These are phyloP conservation scores for Pichia sporocuriosa DNA, from an alignment of 805 yeast genomes.

Conservation along the genomic window DNA sequence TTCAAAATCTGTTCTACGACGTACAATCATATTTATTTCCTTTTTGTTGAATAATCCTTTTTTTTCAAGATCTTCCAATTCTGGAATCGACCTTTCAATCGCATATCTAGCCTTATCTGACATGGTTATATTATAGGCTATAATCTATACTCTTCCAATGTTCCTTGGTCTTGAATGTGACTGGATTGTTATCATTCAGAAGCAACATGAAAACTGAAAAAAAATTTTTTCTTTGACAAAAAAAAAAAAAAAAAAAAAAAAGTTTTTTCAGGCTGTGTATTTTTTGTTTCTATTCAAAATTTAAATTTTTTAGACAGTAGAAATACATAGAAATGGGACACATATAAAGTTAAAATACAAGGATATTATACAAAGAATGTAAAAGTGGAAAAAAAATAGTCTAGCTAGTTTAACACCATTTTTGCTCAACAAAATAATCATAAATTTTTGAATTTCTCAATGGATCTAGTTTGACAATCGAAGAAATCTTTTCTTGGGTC, in stretches of 20 bases:
- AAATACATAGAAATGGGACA: too few species aligned
- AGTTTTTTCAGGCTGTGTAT: background rate
- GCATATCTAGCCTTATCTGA: conserved; percentile 43
- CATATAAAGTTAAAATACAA: conserved; percentile 1
- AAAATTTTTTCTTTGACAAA: background rate
- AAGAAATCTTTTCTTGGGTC: conserved; percentile 81
- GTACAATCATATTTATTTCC: conserved; percentile 80
- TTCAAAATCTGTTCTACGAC: conserved; percentile 92
- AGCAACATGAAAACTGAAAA: too few species aligned
- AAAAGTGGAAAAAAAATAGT: background rate
- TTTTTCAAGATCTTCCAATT: conserved; percentile 77
- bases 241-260: background rate
- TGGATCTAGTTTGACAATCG: conserved; percentile 75
- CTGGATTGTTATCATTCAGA: too few species aligned
- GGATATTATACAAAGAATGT: background rate
- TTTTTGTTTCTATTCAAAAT: background rate
- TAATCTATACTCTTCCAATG: too few species aligned
- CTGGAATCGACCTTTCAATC: conserved; percentile 75
- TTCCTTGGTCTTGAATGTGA: too few species aligned
- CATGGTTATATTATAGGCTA: too few species aligned
- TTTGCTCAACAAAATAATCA: conserved; percentile 88
- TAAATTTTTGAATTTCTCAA: conserved; percentile 80
- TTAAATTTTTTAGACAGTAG: too few species aligned
- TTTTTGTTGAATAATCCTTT: conserved; percentile 76
- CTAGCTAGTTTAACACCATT: conserved; percentile 53